These are phyloP conservation scores for Pyracantha coccinea DNA, from an alignment of 331 rosid genomes.

Conservation along the genomic window DNA sequence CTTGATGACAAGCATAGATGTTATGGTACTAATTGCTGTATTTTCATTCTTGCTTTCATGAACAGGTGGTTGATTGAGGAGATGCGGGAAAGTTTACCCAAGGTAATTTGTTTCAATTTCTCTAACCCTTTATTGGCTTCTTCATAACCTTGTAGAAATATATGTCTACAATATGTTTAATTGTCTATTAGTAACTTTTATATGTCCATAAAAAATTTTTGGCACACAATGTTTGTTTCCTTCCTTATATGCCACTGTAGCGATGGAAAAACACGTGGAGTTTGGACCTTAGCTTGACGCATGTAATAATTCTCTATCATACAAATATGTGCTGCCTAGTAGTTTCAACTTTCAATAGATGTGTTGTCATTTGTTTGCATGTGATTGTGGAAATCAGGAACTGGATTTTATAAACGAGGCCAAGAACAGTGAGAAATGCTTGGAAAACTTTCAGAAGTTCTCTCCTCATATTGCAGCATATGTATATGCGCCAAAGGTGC, in stretches of 20 bases:
- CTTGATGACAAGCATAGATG: not conserved
- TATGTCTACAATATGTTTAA: too few species aligned
- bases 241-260: not conserved
- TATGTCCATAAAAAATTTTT: not conserved
- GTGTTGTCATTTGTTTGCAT: conserved; percentile 12
- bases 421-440: conserved; percentile 83
- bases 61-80: conserved; percentile 95
- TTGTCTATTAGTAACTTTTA: not conserved
- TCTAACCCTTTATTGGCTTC: not conserved
- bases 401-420: conserved; percentile 81
- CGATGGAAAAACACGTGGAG: not conserved
- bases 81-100: conserved; percentile 76
- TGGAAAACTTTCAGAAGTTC: conserved; percentile 71
- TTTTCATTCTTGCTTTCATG: conserved; percentile 19
- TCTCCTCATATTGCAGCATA: conserved; percentile 86
- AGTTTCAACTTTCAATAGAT: not conserved
- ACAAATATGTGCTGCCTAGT: not conserved
- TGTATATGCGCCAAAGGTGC: conserved; percentile 80
- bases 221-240: not conserved
- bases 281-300: not conserved
- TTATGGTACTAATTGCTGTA: conserved; percentile 11
- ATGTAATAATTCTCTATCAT: not conserved
- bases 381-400: conserved; percentile 54
- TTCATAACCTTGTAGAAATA: not conserved
- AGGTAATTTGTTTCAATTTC: conserved; percentile 40